Evolutionary conservation across 768 basidiomycete species (phyloP).

Genomic region (Lentinula lateritia): DNA sequence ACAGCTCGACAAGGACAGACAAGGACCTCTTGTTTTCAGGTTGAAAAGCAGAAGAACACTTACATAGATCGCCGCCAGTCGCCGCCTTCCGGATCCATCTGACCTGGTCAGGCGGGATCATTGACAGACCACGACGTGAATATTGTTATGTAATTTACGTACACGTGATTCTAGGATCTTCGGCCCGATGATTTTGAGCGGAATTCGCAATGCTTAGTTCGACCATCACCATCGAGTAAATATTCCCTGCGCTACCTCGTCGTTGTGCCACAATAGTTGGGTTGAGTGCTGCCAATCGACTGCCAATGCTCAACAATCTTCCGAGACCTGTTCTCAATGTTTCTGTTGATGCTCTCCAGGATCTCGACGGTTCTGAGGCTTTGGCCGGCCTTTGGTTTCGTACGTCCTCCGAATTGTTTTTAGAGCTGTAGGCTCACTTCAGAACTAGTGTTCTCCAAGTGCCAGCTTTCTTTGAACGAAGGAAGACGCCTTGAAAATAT

Average conservation of each 20-base stretch:
- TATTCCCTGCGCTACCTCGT: background rate
- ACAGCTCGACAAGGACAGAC: no score
- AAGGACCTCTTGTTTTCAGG: no score
- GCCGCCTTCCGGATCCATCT: background rate
- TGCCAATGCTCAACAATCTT: conserved; percentile 43
- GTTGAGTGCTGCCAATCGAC: background rate
- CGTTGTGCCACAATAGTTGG: background rate
- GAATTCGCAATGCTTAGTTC: background rate
- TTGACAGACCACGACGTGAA: background rate
- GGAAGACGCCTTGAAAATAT: conserved; percentile 85
- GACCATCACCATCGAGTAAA: background rate
- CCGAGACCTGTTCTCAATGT: conserved; percentile 65
- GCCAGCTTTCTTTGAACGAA: conserved; percentile 72
- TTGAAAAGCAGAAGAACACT: no score
- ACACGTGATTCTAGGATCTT: background rate
- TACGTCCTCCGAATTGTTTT: conserved; percentile 26
- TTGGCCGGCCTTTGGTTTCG: conserved; percentile 65
- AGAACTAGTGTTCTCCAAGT: conserved; percentile 68
- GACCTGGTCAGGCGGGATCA: background rate
- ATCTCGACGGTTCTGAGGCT: conserved; percentile 65
- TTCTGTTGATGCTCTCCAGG: conserved; percentile 57
- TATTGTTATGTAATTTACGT: background rate
- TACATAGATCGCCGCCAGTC: no score
- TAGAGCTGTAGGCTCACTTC: background rate
- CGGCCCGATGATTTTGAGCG: background rate